Percentiles rank a stretch among this genome's conserved stretches.
Conservation (phyloP, 805 yeast genomes). For the Maudiozyma saulgeensis region DNA sequence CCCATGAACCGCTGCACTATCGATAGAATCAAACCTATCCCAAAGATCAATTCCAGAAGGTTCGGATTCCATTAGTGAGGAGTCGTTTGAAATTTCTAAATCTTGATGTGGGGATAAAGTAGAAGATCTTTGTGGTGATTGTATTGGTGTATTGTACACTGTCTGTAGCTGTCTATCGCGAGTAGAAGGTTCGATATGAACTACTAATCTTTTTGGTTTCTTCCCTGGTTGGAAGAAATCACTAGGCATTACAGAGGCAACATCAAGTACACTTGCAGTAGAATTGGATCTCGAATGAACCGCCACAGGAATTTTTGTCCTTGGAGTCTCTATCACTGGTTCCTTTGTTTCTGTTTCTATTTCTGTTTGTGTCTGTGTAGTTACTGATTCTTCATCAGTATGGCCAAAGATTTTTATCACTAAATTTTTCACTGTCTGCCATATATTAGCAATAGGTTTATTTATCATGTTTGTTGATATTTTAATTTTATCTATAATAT, state of each 20-base stretch:
- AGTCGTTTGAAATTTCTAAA: background rate
- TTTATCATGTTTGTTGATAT: background rate
- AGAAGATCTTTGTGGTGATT: background rate
- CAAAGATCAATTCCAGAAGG: background rate
- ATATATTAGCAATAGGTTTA: background rate
- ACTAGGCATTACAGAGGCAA: constrained; percentile 19
- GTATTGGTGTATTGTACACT: background rate
- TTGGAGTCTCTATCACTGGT: too few species aligned
- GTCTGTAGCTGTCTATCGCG: background rate
- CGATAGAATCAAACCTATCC: background rate
- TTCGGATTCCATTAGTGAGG: background rate
- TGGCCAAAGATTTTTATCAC: too few species aligned
- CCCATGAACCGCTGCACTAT: background rate
- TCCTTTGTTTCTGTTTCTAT: too few species aligned
- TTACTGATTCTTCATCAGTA: too few species aligned
- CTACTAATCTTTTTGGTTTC: background rate
- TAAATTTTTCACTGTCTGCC: too few species aligned
- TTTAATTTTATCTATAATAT: background rate
- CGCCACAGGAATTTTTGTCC: too few species aligned
- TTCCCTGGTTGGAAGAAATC: constrained; percentile 18
- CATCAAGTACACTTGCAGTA: constrained; percentile 12
- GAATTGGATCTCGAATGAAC: constrained; percentile 4
- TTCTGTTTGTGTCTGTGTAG: too few species aligned
- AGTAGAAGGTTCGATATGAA: background rate
- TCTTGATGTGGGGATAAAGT: background rate